phyloP scores from a whole-genome alignment of 306 rosid species.

The Hylodesmum podocarpum region DNA sequence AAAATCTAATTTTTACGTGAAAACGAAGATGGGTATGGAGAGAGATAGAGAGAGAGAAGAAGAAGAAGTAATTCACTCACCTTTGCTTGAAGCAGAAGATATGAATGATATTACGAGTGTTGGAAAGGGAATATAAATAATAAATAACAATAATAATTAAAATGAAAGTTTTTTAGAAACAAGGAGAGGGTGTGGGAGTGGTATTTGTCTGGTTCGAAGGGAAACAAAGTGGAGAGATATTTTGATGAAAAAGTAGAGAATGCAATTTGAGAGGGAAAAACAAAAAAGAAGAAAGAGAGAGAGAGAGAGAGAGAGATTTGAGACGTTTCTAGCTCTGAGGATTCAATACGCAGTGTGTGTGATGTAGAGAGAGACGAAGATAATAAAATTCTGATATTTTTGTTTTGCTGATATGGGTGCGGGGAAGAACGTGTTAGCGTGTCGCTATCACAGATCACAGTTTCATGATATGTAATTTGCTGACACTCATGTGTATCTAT shows the following conservation, averaged over 20 bases:
- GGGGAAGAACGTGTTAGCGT: neutral
- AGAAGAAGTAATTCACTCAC: constrained; percentile 9
- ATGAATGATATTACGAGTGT: constrained; percentile 11
- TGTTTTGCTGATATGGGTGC: neutral
- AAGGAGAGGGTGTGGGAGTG: neutral
- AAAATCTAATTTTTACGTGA: constrained; percentile 6
- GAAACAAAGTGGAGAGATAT: constrained; percentile 19
- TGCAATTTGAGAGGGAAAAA: neutral
- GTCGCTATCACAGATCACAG: constrained; percentile 23
- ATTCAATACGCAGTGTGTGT: neutral
- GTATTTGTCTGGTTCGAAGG: constrained; percentile 26
- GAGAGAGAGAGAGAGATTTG: no score
- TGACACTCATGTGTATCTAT: neutral
- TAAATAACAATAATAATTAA: neutral
- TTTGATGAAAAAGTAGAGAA: constrained; percentile 10
- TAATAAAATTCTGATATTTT: neutral
- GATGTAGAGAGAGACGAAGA: neutral
- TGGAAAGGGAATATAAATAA: constrained; percentile 9
- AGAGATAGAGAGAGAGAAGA: neutral
- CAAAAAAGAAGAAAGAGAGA: neutral
- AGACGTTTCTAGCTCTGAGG: neutral
- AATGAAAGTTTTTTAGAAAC: neutral
- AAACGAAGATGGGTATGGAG: constrained; percentile 30
- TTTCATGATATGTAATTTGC: neutral
- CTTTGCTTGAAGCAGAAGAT: constrained; percentile 40